These are phyloP conservation scores for Cudoniella acicularis DNA, from an alignment of 495 filamentous ascomycete genomes.

Conservation along the genomic window DNA sequence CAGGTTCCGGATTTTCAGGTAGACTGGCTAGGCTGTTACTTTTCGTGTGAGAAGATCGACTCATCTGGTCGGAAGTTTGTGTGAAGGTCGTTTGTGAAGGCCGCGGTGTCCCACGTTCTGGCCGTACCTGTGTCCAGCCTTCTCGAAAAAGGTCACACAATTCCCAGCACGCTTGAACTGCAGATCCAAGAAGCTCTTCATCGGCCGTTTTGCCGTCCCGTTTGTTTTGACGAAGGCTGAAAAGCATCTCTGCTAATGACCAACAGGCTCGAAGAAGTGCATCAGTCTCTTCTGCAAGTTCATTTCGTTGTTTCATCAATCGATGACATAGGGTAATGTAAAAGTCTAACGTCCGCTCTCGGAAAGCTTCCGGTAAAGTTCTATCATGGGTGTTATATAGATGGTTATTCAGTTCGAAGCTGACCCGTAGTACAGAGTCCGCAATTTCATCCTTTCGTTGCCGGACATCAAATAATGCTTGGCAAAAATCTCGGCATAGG, in stretches of 20 bases:
- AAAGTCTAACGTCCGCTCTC: conserved; percentile 86
- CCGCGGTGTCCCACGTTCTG: conserved; percentile 81
- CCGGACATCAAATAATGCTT: conserved; percentile 80
- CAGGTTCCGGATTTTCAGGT: conserved; percentile 22
- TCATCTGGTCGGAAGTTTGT: conserved; percentile 44
- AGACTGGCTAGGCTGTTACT: conserved; percentile 22
- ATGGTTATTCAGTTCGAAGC: conserved; percentile 93
- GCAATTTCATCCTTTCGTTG: conserved; percentile 68
- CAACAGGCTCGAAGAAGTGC: conserved; percentile 82
- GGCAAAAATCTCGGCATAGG: conserved; percentile 87
- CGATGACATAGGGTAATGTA: conserved; percentile 91
- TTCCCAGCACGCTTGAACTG: conserved; percentile 92
- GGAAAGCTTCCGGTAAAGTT: conserved; percentile 79
- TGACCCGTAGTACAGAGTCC: conserved; percentile 84
- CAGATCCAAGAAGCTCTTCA: conserved; percentile 79
- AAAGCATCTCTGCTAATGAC: conserved; percentile 89
- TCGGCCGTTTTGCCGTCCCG: conserved; percentile 68
- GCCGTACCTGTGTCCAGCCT: conserved; percentile 86
- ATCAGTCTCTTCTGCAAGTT: conserved; percentile 74
- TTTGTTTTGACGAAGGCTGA: conserved; percentile 82
- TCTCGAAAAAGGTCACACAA: conserved; percentile 90
- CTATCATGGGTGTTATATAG: conserved; percentile 88
- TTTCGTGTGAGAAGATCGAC: conserved; percentile 9
- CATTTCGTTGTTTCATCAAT: conserved; percentile 86
- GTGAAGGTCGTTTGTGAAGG: conserved; percentile 72